Evolutionary conservation across 805 yeast genomes (phyloP).

Genomic region (Naumovozyma castellii): DNA sequence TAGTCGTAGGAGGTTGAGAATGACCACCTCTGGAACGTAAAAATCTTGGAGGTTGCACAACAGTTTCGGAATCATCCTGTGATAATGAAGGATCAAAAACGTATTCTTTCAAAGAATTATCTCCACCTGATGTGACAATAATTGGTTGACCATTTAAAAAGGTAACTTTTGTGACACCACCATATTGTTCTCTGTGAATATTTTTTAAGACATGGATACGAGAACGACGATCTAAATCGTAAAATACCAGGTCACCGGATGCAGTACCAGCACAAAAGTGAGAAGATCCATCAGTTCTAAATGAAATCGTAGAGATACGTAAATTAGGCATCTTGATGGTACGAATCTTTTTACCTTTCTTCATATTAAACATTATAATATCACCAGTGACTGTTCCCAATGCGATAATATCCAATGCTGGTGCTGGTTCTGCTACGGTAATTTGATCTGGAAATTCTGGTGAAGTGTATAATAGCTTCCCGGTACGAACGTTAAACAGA

Average conservation of each 20-base stretch:
- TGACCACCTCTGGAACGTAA: conserved; percentile 97
- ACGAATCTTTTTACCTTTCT: conserved; percentile 49
- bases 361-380: conserved; percentile 56
- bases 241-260: conserved; percentile 77
- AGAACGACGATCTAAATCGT: conserved; percentile 62
- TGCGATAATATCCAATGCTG: conserved; percentile 77
- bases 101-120: conserved; percentile 77
- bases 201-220: conserved; percentile 67
- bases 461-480: conserved; percentile 55
- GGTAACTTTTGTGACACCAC: conserved; percentile 66
- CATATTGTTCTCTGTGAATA: conserved; percentile 63
- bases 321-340: conserved; percentile 37
- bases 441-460: conserved; percentile 47
- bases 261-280: conserved; percentile 73
- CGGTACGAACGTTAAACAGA: conserved; percentile 68
- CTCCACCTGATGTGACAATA: conserved; percentile 81
- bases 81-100: conserved; percentile 90
- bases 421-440: conserved; percentile 70
- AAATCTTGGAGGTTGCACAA: conserved; percentile 82
- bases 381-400: conserved; percentile 66
- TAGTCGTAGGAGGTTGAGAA: conserved; percentile 72
- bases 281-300: conserved; percentile 83
- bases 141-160: conserved; percentile 90
- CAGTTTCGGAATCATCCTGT: conserved; percentile 36
- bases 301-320: conserved; percentile 53